A percentile compares a stretch with the other conserved stretches of the same genome.
phyloP scores from a whole-genome alignment of 805 yeast genomes.

The Candida loeiensis region DNA sequence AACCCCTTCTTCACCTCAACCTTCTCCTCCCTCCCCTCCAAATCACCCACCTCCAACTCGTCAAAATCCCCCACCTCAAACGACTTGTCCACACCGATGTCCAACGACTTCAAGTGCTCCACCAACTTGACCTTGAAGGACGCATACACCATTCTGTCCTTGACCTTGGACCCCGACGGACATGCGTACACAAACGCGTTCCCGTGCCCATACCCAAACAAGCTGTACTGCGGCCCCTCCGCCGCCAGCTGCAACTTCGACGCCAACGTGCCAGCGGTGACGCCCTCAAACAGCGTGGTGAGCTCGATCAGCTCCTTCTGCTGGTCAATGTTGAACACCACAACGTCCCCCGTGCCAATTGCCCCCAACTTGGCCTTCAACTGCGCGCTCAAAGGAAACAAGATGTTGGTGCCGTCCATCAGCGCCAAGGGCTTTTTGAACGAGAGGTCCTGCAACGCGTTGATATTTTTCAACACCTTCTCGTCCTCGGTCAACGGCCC shows the following conservation, averaged over 20 bases:
- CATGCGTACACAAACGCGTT: conserved; percentile 74
- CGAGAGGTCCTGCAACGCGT: conserved; percentile 25
- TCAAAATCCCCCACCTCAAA: conserved; percentile 72
- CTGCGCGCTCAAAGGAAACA: conserved; percentile 24
- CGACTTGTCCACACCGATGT: conserved; percentile 37
- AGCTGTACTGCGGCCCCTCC: conserved; percentile 45
- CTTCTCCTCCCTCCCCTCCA: conserved; percentile 22
- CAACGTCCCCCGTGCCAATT: conserved; percentile 23
- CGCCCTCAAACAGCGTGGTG: conserved; percentile 18
- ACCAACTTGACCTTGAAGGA: conserved; percentile 66
- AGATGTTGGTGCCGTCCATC: conserved; percentile 24
- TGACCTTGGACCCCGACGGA: conserved; percentile 86
- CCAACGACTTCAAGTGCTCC: conserved; percentile 42
- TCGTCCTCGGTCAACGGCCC: conserved; percentile 62
- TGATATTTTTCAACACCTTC: conserved; percentile 43
- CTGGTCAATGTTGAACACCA: conserved; percentile 51
- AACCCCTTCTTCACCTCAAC: conserved; percentile 26
- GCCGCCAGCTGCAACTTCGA: conserved; percentile 13
- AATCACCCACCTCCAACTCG: conserved; percentile 58
- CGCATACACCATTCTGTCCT: conserved; percentile 91
- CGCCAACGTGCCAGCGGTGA: conserved; percentile 20
- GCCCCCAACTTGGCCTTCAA: conserved; percentile 21
- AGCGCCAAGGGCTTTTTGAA: conserved; percentile 33
- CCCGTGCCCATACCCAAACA: conserved; percentile 42
- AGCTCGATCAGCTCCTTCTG: conserved; percentile 40